phyloP scores from a whole-genome alignment of 2,329 filamentous ascomycete species.

The Botryotinia convoluta region DNA sequence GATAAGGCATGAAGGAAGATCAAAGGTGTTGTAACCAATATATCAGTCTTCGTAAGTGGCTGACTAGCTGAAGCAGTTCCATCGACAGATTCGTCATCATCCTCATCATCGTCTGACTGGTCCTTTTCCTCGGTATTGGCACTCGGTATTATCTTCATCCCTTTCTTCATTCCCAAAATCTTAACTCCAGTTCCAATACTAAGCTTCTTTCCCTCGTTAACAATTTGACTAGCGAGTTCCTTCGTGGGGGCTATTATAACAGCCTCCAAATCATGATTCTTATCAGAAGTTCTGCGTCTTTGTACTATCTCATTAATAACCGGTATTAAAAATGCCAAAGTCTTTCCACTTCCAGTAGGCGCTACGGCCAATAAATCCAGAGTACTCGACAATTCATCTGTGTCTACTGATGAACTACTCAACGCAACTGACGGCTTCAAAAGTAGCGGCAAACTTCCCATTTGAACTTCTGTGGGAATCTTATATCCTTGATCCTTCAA shows the following conservation, averaged over 20 bases:
- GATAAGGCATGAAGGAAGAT: slow-evolving; percentile 72
- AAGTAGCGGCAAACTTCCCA: slow-evolving; percentile 79
- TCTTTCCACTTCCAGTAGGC: slow-evolving; percentile 96
- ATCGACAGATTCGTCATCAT: slow-evolving; percentile 40
- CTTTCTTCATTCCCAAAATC: slow-evolving; percentile 80
- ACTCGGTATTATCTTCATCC: slow-evolving; percentile 62
- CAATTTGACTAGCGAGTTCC: slow-evolving; percentile 76
- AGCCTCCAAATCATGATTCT: slow-evolving; percentile 57
- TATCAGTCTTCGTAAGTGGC: slow-evolving; percentile 68
- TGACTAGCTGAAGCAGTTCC: slow-evolving; percentile 45
- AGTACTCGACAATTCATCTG: slow-evolving; percentile 30
- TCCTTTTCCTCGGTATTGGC: slow-evolving; percentile 42
- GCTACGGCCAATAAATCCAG: slow-evolving; percentile 85
- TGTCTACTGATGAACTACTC: slow-evolving; percentile 38
- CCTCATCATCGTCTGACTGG: slow-evolving; percentile 39
- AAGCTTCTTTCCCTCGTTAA: slow-evolving; percentile 83
- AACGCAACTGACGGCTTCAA: slow-evolving; percentile 56
- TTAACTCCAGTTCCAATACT: slow-evolving; percentile 73
- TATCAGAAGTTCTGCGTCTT: slow-evolving; percentile 43
- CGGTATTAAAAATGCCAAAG: slow-evolving; percentile 86
- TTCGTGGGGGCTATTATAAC: slow-evolving; percentile 76
- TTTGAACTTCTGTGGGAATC: slow-evolving; percentile 89
- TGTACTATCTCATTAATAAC: slow-evolving; percentile 73
- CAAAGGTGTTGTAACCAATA: slow-evolving; percentile 77
- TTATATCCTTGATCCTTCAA: slow-evolving; percentile 80